Conservation (phyloP, 202 grass and related monocot genomes). For the Elaeis oleifera region DNA sequence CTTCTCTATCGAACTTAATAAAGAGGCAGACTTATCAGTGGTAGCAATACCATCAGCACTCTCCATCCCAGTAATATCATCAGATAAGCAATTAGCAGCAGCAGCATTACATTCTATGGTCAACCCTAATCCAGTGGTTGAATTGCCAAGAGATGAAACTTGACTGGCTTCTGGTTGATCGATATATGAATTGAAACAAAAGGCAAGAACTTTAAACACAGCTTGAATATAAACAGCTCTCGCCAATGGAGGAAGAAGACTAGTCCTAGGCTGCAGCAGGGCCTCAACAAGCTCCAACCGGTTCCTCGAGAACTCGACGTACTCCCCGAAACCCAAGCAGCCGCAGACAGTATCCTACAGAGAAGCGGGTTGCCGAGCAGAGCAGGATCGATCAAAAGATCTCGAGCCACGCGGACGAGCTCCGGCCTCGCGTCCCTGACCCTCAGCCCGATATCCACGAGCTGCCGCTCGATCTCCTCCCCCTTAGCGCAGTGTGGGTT, state of each 20-base stretch:
- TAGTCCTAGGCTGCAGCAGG: conserved; percentile 79
- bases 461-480: conserved; percentile 69
- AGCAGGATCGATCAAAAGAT: conserved; percentile 76
- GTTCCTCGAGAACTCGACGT: conserved; percentile 58
- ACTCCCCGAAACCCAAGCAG: conserved; percentile 82
- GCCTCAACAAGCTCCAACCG: conserved; percentile 81
- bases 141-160: not conserved
- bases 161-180: conserved; percentile 23
- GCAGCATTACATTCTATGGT: not conserved
- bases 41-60: conserved; percentile 23
- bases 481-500: conserved; percentile 58
- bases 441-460: conserved; percentile 81
- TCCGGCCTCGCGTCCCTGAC: conserved; percentile 69
- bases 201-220: conserved; percentile 60
- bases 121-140: not conserved
- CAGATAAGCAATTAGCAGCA: conserved; percentile 10
- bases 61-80: conserved; percentile 23
- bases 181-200: conserved; percentile 50
- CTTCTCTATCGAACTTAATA: conserved; percentile 19
- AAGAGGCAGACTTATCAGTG: conserved; percentile 7
- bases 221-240: conserved; percentile 79
- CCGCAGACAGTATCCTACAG: conserved; percentile 57
- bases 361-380: conserved; percentile 73
- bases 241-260: conserved; percentile 47
- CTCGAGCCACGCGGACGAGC: conserved; percentile 51